Conservation (phyloP, 768 basidiomycete species). For the Auricularia sp. region DNA sequence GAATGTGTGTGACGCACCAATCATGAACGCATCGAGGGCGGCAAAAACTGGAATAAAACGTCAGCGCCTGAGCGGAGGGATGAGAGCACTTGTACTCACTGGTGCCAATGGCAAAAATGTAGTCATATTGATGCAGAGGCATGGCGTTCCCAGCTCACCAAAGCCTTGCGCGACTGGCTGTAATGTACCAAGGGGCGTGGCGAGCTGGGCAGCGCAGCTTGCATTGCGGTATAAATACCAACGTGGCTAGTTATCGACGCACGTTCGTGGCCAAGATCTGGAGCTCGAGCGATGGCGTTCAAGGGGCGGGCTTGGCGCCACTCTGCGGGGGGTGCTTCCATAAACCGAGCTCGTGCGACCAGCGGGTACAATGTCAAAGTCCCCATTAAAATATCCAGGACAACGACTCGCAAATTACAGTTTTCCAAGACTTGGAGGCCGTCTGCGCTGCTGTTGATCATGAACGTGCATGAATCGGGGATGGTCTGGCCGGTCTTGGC, state of each 20-base stretch:
- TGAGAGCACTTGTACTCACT: background rate
- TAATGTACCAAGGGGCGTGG: background rate
- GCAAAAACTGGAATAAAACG: conserved; percentile 17
- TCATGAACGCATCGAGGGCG: conserved; percentile 26
- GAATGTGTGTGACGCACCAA: conserved; percentile 20
- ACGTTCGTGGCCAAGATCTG: background rate
- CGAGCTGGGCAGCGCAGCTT: background rate
- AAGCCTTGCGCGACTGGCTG: background rate
- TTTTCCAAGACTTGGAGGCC: background rate
- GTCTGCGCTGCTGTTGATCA: background rate
- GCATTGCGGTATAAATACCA: background rate
- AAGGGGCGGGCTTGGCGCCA: background rate
- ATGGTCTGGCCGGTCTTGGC: background rate
- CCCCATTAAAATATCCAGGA: background rate
- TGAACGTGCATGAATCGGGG: background rate
- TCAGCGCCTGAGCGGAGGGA: background rate
- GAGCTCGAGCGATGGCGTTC: background rate
- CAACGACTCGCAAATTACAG: background rate
- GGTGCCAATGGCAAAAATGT: conserved; percentile 23
- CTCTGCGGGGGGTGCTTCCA: background rate
- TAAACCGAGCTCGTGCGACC: background rate
- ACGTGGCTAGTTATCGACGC: background rate
- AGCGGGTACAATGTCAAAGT: too few species aligned
- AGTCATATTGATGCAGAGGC: conserved; percentile 18
- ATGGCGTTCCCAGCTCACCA: background rate